Evolutionary conservation across 805 yeast species (phyloP).

Genomic region (Scheffersomyces stipitis): DNA sequence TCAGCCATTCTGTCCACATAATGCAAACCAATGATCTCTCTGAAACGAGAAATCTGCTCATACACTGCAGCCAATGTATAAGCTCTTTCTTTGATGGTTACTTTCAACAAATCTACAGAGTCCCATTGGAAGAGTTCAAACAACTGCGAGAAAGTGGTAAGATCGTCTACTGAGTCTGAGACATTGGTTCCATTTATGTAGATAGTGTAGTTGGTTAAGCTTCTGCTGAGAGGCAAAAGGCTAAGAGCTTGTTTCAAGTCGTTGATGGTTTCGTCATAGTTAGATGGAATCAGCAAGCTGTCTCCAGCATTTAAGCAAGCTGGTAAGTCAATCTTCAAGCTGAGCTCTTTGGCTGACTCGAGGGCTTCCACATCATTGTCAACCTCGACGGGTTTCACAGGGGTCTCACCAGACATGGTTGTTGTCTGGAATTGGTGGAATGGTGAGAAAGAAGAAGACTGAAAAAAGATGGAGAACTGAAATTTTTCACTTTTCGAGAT

Average conservation of each 20-base stretch:
- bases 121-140: slow-evolving; percentile 18
- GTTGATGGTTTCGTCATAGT: slow-evolving; percentile 47
- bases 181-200: slow-evolving; percentile 32
- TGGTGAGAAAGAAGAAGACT: too few species aligned
- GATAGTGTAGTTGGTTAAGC: slow-evolving; percentile 60
- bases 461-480: too few species aligned
- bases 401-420: too few species aligned
- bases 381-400: too few species aligned
- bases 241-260: slow-evolving; percentile 60
- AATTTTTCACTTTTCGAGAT: too few species aligned
- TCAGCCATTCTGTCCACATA: slow-evolving; percentile 44
- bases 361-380: too few species aligned
- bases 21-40: slow-evolving; percentile 60
- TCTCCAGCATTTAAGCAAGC: slow-evolving; percentile 15
- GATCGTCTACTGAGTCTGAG: slow-evolving; percentile 24
- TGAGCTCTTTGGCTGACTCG: slow-evolving; percentile 17
- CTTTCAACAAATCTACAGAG: slow-evolving; percentile 28
- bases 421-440: too few species aligned
- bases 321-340: slow-evolving; percentile 22
- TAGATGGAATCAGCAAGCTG: slow-evolving; percentile 29
- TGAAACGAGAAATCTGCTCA: slow-evolving; percentile 60
- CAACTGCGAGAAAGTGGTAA: slow-evolving; percentile 21
- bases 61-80: slow-evolving; percentile 62
- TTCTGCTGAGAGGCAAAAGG: slow-evolving; percentile 56
- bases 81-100: slow-evolving; percentile 51